Evolutionary conservation across 1,139 yeast genomes (phyloP), one percentile per base, ranked within the genome.

Genomic region (Pichia sp.): DNA sequence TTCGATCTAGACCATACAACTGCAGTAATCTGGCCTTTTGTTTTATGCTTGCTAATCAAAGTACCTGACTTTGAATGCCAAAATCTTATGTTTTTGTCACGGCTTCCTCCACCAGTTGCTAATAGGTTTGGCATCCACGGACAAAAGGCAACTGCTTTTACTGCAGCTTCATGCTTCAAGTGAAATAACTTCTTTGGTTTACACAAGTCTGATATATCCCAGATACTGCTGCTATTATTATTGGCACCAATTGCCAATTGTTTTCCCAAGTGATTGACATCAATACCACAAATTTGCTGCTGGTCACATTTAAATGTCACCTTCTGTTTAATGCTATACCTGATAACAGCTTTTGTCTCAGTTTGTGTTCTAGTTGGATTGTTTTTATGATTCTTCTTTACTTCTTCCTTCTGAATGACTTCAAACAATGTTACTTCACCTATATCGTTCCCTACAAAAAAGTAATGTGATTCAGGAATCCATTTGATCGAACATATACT

Each of bases 61-160:
- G 93, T 84, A 0, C 96, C 97, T 0, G 93, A 76, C 2, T 73
- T 72, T 0, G 93, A 78, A 68, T 92, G 96, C 96, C 97, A 91
- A 66, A 90, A 88, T 53, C 90, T 73, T 20, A 84, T 74, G 29
- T 75, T 75, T 73, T 87, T 76, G 66, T 87, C 95, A 54, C 84
- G 81, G 30, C 88, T 83, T 0, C 95, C 95, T 24, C 92, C 95
- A 0, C 95, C 95, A 0, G 95, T 87, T 8, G 90, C 95, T 53
- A 87, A 70, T 31, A 87, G 69, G 46, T 85, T 80, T 52, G 79
- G 80, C 58, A 87, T 85, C 82, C 86, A 85, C 0, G 95, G 95
- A 67, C 95, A 87, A 74, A 84, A 87, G 29, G 89, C 82, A 58
- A 87, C 75, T 0, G 95, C 95, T 67, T 87, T 87, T 0, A 87